Conservation (phyloP, 2,329 filamentous ascomycete species). For the Leptodontidium sp. region DNA sequence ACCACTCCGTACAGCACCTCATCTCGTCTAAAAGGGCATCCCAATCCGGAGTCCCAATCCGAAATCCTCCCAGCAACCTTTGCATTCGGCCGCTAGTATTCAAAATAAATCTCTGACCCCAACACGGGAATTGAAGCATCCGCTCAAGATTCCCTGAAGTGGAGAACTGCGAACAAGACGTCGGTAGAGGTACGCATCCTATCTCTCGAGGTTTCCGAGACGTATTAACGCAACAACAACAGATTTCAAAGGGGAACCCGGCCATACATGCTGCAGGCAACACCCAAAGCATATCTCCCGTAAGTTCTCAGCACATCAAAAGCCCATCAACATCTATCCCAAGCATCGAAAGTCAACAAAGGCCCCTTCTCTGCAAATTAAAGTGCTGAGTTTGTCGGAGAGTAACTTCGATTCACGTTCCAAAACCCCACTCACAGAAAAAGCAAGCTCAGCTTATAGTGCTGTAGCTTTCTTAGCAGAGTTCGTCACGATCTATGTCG, state of each 20-base stretch:
- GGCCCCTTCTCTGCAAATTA: background rate
- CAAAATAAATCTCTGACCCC: too few relatives aligned
- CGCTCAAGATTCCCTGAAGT: background rate
- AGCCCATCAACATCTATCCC: background rate
- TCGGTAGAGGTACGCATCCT: background rate
- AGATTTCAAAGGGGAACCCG: background rate
- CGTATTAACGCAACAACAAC: background rate
- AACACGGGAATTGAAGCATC: background rate
- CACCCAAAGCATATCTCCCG: background rate
- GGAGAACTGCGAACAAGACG: background rate
- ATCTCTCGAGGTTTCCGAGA: too few relatives aligned
- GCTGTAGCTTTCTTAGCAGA: slow-evolving; percentile 11
- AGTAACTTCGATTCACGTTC: background rate
- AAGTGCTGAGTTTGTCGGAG: background rate
- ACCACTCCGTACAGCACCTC: too few relatives aligned
- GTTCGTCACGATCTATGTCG: slow-evolving; percentile 12
- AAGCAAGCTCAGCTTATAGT: background rate
- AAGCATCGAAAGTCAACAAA: background rate
- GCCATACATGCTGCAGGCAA: background rate
- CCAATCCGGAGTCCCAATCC: too few relatives aligned
- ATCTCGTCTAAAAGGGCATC: too few relatives aligned
- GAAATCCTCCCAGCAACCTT: too few relatives aligned
- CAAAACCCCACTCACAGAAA: too few relatives aligned
- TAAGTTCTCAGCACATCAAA: background rate
- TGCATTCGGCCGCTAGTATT: too few relatives aligned